Conservation (phyloP, 2,329 filamentous ascomycete genomes). For the Ascocoryne sarcoides region DNA sequence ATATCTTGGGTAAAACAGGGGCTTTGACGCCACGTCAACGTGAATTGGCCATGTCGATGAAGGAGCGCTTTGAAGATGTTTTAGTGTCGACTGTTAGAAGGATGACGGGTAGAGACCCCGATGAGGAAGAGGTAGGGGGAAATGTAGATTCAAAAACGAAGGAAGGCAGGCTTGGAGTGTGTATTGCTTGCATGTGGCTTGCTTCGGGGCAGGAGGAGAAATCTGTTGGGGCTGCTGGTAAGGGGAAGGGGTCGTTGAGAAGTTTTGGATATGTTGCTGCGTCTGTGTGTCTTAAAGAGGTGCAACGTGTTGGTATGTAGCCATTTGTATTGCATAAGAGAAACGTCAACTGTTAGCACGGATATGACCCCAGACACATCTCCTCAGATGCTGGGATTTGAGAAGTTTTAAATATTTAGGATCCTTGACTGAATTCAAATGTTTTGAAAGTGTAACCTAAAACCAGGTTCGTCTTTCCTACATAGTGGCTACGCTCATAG, state of each 20-base stretch:
- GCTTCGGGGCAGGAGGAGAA: slow-evolving; percentile 27
- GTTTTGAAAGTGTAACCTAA: too few relatives aligned
- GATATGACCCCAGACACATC: too few relatives aligned
- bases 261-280: slow-evolving; percentile 46
- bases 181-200: slow-evolving; percentile 41
- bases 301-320: not conserved
- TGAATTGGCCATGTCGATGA: slow-evolving; percentile 33
- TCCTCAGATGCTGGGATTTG: too few relatives aligned
- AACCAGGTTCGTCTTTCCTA: too few relatives aligned
- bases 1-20: slow-evolving; percentile 42
- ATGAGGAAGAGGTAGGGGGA: not conserved
- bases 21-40: slow-evolving; percentile 30
- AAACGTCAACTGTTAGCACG: too few relatives aligned
- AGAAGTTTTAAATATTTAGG: too few relatives aligned
- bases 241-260: slow-evolving; percentile 29
- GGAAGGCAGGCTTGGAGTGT: slow-evolving; percentile 35
- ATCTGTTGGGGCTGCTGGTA: slow-evolving; percentile 18
- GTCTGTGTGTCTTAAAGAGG: slow-evolving; percentile 38
- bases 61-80: slow-evolving; percentile 34
- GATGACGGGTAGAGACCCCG: slow-evolving; percentile 31
- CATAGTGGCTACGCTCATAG: too few relatives aligned
- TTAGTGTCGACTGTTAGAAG: slow-evolving; percentile 32
- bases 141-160: slow-evolving; percentile 9
- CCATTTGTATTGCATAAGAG: too few relatives aligned
- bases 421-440: too few relatives aligned